Conservation (phyloP, 148 eudicot genomes). For the Rhododendron mucronatum region DNA sequence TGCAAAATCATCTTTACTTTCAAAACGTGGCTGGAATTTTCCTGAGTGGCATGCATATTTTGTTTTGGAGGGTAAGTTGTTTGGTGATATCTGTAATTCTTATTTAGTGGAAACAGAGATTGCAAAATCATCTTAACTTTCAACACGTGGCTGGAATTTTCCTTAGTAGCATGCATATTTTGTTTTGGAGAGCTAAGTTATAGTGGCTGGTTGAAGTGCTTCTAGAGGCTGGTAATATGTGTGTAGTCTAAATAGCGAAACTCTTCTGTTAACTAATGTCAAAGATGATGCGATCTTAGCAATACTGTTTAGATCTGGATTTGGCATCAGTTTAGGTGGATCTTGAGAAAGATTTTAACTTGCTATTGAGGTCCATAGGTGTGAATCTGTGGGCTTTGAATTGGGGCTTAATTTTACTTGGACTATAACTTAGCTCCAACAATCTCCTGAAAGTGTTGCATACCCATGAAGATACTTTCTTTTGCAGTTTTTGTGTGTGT, state of each 20-base stretch:
- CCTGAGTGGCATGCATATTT: background rate
- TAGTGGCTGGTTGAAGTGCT: background rate
- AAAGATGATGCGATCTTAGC: background rate
- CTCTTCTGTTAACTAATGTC: background rate
- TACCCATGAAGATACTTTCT: constrained; percentile 1
- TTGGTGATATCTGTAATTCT: background rate
- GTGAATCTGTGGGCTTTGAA: background rate
- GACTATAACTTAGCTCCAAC: background rate
- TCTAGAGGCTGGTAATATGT: background rate
- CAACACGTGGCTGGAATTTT: background rate
- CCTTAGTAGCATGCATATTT: background rate
- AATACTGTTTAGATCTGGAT: background rate
- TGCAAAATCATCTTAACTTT: background rate
- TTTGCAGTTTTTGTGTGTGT: background rate
- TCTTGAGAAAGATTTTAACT: background rate
- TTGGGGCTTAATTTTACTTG: background rate
- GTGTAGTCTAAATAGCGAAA: background rate
- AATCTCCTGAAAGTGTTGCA: background rate
- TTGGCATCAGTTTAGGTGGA: background rate
- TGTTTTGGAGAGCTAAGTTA: background rate
- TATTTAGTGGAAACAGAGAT: background rate
- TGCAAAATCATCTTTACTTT: background rate
- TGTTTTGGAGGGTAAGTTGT: constrained; percentile 41
- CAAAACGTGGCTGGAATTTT: background rate
- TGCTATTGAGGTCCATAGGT: background rate